phyloP scores from a whole-genome alignment of 2,329 filamentous ascomycete species.

The Ophiobolus disseminans region DNA sequence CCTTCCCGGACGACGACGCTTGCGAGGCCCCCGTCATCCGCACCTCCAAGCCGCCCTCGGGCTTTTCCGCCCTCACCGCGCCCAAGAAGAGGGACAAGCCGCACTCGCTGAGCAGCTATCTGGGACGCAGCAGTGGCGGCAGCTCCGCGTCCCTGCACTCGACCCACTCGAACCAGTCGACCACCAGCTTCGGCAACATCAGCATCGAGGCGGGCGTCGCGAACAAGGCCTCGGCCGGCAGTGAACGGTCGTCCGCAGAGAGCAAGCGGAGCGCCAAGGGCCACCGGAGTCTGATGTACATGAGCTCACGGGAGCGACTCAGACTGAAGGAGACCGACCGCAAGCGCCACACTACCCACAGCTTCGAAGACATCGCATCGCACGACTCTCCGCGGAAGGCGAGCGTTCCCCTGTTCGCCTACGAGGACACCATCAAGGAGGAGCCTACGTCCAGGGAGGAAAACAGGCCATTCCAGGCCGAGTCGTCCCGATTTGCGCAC shows the following conservation, averaged over 20 bases:
- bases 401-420: slow-evolving; percentile 34
- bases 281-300: slow-evolving; percentile 71
- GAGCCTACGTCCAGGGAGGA: slow-evolving; percentile 36
- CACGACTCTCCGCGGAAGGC: slow-evolving; percentile 31
- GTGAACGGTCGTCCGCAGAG: slow-evolving; percentile 42
- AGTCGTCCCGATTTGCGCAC: slow-evolving; percentile 37
- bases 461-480: slow-evolving; percentile 21
- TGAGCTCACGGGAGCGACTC: slow-evolving; percentile 73
- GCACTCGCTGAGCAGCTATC: slow-evolving; percentile 64
- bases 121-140: slow-evolving; percentile 54
- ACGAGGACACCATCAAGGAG: slow-evolving; percentile 48
- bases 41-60: slow-evolving; percentile 81
- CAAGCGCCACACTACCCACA: slow-evolving; percentile 60
- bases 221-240: slow-evolving; percentile 36
- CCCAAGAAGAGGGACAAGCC: slow-evolving; percentile 53
- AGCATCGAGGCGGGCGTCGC: slow-evolving; percentile 47
- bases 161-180: slow-evolving; percentile 41
- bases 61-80: slow-evolving; percentile 74
- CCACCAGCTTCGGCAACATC: slow-evolving; percentile 50
- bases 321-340: slow-evolving; percentile 68
- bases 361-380: slow-evolving; percentile 49
- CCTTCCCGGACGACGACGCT: slow-evolving; percentile 64
- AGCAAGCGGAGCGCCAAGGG: slow-evolving; percentile 45
- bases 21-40: slow-evolving; percentile 75
- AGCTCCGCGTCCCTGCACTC: slow-evolving; percentile 48